phyloP scores from a whole-genome alignment of 2,329 filamentous ascomycete genomes.

The Curvularia hawaiiensis region DNA sequence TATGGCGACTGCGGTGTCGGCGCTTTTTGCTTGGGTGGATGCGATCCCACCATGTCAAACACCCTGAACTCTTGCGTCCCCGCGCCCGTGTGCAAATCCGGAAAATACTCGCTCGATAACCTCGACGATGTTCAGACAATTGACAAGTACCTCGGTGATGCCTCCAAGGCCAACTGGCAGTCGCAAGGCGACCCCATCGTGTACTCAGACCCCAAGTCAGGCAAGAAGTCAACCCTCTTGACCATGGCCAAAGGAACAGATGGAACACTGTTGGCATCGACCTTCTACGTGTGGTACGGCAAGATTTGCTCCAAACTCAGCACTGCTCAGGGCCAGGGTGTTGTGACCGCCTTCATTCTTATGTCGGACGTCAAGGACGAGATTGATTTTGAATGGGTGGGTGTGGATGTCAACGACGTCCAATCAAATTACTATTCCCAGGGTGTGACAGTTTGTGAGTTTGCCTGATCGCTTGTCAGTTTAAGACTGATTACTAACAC shows the following conservation, averaged over 20 bases:
- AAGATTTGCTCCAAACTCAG: conserved; percentile 85
- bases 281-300: conserved; percentile 96
- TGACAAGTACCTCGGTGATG: conserved; percentile 83
- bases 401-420: conserved; percentile 73
- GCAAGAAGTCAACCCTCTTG: conserved; percentile 63
- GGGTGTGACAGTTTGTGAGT: conserved; percentile 87
- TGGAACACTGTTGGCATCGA: conserved; percentile 84
- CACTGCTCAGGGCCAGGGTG: conserved; percentile 82
- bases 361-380: conserved; percentile 97
- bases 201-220: conserved; percentile 59
- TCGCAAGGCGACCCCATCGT: conserved; percentile 75
- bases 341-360: conserved; percentile 96
- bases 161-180: conserved; percentile 83
- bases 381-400: conserved; percentile 96
- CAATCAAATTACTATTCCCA: conserved; percentile 99
- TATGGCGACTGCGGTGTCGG: conserved; percentile 93
- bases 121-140: conserved; percentile 74
- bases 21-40: conserved; percentile 94
- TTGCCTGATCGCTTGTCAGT: not conserved
- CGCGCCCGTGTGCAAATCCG: conserved; percentile 77
- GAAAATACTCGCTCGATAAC: conserved; percentile 73
- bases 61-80: conserved; percentile 84
- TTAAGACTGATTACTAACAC: conserved; percentile 12
- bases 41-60: conserved; percentile 85
- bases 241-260: conserved; percentile 88